phyloP scores from a whole-genome alignment of 805 yeast genomes.

The Schwanniomyces pseudopolymorphus region DNA sequence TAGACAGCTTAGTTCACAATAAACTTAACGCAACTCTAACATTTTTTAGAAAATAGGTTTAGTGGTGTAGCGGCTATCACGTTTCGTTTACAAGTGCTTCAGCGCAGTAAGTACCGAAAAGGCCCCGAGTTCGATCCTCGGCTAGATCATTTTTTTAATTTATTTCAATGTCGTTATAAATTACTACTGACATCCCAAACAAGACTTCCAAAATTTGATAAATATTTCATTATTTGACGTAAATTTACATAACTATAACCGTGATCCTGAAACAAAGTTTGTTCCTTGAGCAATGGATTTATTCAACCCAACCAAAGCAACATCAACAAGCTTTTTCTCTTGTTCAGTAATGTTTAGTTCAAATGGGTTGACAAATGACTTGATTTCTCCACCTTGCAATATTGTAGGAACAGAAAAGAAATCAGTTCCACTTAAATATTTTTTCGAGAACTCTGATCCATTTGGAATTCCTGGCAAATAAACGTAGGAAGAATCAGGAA shows the following conservation, averaged over 20 bases:
- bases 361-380: conserved; percentile 36
- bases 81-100: conserved; percentile 40
- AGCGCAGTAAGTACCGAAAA: conserved; percentile 36
- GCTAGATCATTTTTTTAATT: conserved; percentile 36
- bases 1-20: no score
- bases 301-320: conserved; percentile 40
- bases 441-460: conserved; percentile 43
- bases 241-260: conserved; percentile 20
- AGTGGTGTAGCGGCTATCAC: conserved; percentile 46
- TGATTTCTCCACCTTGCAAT: conserved; percentile 37
- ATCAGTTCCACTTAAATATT: conserved; percentile 36
- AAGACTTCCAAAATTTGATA: no score
- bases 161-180: no score
- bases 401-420: conserved; percentile 51
- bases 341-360: conserved; percentile 27
- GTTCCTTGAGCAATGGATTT: conserved; percentile 41
- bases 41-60: conserved; percentile 19
- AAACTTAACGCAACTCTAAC: no score
- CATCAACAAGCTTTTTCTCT: conserved; percentile 34
- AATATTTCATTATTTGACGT: background rate
- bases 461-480: conserved; percentile 54
- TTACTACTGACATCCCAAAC: no score
- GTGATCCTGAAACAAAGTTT: conserved; percentile 37
- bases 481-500: conserved; percentile 50
- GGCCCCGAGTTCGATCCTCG: conserved; percentile 48